These are phyloP conservation scores for Rhizophora apiculata DNA, from an alignment of 345 rosid genomes.

Conservation along the genomic window DNA sequence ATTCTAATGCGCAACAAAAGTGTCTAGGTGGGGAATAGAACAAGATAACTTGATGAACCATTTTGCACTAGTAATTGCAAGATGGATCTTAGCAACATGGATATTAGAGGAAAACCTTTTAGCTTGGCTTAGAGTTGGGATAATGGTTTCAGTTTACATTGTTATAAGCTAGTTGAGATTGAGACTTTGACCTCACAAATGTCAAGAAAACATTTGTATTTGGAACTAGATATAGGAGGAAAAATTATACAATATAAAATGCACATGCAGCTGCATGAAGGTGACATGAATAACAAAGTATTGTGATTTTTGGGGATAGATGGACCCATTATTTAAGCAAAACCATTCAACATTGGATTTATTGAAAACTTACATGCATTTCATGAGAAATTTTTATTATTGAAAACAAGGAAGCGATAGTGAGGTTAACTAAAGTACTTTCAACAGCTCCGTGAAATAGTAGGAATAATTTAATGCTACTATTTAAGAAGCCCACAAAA, in stretches of 20 bases:
- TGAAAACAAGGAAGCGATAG: background rate
- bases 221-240: no score
- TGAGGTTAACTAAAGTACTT: background rate
- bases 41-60: constrained; percentile 31
- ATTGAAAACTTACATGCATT: constrained; percentile 27
- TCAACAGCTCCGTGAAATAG: background rate
- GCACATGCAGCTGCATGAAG: constrained; percentile 48
- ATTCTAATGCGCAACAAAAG: constrained; percentile 34
- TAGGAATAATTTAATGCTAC: no score
- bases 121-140: constrained; percentile 39
- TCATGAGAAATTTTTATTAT: background rate
- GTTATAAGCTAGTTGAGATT: no score
- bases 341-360: constrained; percentile 35
- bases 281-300: constrained; percentile 40
- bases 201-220: no score
- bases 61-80: no score
- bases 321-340: constrained; percentile 35
- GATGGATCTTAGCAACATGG: no score
- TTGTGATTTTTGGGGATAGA: constrained; percentile 31
- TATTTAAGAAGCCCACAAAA: no score
- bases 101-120: constrained; percentile 18
- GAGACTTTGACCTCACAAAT: no score
- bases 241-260: constrained; percentile 20
- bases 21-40: constrained; percentile 24
- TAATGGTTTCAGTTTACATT: constrained; percentile 31